Evolutionary conservation across 768 basidiomycete species (phyloP), one percentile per base, ranked within the genome.

Genomic region (Amanita inopinata): DNA sequence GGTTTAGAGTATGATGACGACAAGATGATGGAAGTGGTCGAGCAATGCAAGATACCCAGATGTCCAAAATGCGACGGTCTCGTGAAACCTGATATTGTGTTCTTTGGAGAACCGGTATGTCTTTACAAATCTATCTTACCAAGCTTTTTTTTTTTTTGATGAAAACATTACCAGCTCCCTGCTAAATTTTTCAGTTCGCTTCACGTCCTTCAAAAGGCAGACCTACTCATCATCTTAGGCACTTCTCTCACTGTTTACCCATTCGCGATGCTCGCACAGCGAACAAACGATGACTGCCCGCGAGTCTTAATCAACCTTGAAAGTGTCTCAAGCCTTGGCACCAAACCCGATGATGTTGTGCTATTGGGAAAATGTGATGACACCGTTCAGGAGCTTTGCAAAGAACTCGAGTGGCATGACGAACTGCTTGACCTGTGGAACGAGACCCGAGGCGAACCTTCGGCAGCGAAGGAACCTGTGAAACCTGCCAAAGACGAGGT

Each of bases 11-110:
- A 72, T 48, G 76, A 80, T 30, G 73, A 72, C 37, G 74, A 72
- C 4, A 74, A 76, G 54, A 89, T 98, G 69, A 75, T 72, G 56
- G 59, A 65, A 11, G 67, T 72, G 4, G 73, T 94, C 23, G 58
- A 70, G 45, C 57, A 62, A n/a, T 78, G 78, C 31, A 59, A 74
- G 47, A 77, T 87, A 10, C 79, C 91, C 4, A 69, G 63, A 36
- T 97, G 94, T 56, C 58, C 58, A 20, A 45, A 44, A 3, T 91
- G 90, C 49, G 65, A 63, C 1, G 89, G 88, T 0, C 66, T 88
- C 28, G 80, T 92, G 11, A 91, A 93, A 59, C 90, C 90, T n/a
- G 86, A 94, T 53, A 94, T 94, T 32, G 87, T 94, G 9, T 93
- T 94, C 62, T 93, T 94, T 53, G 90, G 92, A 17, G 85, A 90